These are phyloP conservation scores for Cercospora berteroae DNA, from an alignment of 2,329 filamentous ascomycete genomes.

Conservation along the genomic window DNA sequence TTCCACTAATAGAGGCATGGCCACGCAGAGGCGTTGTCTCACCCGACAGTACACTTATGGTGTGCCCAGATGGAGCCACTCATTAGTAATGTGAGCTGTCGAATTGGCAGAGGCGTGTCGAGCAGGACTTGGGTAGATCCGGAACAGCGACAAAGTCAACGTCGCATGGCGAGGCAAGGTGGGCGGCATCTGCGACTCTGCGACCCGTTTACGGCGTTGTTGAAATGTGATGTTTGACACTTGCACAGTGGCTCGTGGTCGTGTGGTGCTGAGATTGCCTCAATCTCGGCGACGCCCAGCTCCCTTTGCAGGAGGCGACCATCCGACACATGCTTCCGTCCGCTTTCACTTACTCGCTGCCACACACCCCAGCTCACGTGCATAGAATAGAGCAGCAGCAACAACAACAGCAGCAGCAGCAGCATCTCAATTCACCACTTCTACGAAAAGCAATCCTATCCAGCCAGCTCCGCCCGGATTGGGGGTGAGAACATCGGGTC, in stretches of 20 bases:
- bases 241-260: not conserved
- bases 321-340: not conserved
- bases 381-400: not conserved
- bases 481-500: not conserved
- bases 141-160: conserved; percentile 7
- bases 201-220: not conserved
- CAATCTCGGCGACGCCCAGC: conserved; percentile 3
- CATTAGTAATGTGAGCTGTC: not conserved
- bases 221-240: not conserved
- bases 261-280: conserved; percentile 3
- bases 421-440: not conserved
- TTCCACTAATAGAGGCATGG: not conserved
- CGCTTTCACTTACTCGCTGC: not conserved
- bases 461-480: not conserved
- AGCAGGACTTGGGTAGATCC: not conserved
- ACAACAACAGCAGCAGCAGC: not conserved
- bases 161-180: conserved; percentile 6
- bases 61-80: not conserved
- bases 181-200: not conserved
- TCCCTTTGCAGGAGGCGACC: conserved; percentile 4
- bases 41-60: not conserved
- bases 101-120: not conserved
- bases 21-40: not conserved
- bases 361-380: not conserved
- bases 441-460: not conserved